Base-by-base conservation (phyloP, 345 rosid species). In the Lepidium sativum region DNA sequence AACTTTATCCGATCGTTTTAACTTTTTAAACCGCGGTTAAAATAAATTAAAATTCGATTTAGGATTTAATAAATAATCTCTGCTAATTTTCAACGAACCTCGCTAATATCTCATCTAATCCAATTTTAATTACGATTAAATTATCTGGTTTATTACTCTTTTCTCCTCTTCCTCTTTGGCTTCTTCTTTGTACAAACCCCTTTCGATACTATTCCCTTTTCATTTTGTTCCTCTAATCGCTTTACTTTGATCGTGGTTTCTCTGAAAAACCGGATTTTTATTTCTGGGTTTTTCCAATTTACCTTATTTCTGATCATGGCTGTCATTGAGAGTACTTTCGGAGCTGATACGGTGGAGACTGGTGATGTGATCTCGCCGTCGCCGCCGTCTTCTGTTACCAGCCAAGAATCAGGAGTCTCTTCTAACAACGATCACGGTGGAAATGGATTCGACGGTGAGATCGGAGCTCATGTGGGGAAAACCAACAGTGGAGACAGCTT, bases 321-420 rank as follows among this genome's bases (percentile, higher is more conserved):
- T 39, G 78, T 87, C 40, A 73, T 75, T 60, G 95, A 87, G 78
- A 81, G 76, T 44, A 72, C 25, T 23, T 27, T 49, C 17, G 85
- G 62, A 31, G 78, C 69, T 20, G 68, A 53, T 18, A 76, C 78
- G 8, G 44, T 37, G 18, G 75, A 70, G 38, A 69, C 34, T 33
- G 41, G 67, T 37, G 50, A 51, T 33, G 61, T 71, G 50, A 63
- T 62, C 53, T 56, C 77, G 17, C 59, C 75, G 51, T 74, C 78
- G 54, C 79, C 79, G 55, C 67, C 81, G 60, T 66, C 72, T 72
- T 73, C 77, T 12, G 68, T 54, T 20, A 68, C 64, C 4, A 77
- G 72, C 29, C 83, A 57, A 54, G 80, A 79, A 68, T 79, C 85
- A 10, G 71, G 74, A 21, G 59, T 14, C 16, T 67, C 80, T 12